Percentiles rank a stretch among this genome's conserved stretches.
These are phyloP conservation scores for Penicillium macrosclerotiorum DNA, from an alignment of 495 filamentous ascomycete genomes.

Conservation along the genomic window DNA sequence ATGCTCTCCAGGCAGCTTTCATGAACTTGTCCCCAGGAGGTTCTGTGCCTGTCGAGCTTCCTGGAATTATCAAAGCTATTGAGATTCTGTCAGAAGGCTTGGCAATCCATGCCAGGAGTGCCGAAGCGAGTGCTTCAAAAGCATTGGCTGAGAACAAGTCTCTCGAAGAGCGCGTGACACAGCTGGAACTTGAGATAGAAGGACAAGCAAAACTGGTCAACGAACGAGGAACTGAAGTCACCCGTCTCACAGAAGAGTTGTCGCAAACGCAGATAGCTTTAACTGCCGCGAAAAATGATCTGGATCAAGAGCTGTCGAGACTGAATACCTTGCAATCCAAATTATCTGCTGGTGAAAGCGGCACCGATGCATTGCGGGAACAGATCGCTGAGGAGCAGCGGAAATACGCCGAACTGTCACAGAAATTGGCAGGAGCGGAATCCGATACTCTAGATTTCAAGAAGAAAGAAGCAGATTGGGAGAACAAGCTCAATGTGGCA, in stretches of 20 bases:
- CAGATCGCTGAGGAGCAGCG: conserved; percentile 67
- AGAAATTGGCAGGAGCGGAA: conserved; percentile 64
- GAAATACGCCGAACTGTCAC: conserved; percentile 57
- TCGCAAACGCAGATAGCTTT: conserved; percentile 58
- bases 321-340: conserved; percentile 62
- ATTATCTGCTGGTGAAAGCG: conserved; percentile 75
- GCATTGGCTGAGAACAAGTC: conserved; percentile 40
- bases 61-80: conserved; percentile 60
- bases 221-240: conserved; percentile 34
- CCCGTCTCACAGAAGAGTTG: conserved; percentile 40
- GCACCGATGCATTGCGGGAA: conserved; percentile 71
- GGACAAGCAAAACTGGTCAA: conserved; percentile 47
- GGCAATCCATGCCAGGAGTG: conserved; percentile 41
- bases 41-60: conserved; percentile 54
- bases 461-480: conserved; percentile 60
- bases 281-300: conserved; percentile 56
- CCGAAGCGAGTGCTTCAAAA: conserved; percentile 39
- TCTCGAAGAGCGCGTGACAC: conserved; percentile 48
- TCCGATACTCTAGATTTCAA: conserved; percentile 64
- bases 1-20: conserved; percentile 61
- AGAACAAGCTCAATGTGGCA: conserved; percentile 54
- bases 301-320: conserved; percentile 64
- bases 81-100: conserved; percentile 59
- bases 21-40: conserved; percentile 57
- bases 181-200: conserved; percentile 40